Conservation (phyloP, 371 early-diverging fungal genomes). For the Blastocladiella emersonii region DNA sequence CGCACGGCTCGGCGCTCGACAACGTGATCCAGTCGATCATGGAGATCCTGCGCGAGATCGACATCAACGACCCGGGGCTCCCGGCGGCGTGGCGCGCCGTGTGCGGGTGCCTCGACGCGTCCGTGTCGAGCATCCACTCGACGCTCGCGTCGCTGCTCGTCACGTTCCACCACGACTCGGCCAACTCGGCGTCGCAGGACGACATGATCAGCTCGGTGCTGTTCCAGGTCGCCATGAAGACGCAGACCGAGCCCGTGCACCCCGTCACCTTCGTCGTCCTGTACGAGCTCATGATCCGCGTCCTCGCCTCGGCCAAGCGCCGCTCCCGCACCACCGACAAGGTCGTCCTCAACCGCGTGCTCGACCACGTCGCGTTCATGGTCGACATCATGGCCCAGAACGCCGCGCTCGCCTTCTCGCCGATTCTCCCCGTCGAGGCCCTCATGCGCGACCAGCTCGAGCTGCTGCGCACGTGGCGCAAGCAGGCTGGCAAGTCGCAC, state of each 20-base stretch:
- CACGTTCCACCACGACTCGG: not conserved
- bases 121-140: not conserved
- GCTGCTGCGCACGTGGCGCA: not conserved
- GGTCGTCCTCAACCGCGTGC: not conserved
- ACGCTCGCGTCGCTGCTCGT: not conserved
- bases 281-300: not conserved
- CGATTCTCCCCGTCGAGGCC: not conserved
- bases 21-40: not conserved
- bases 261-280: not conserved
- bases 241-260: not conserved
- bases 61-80: not conserved
- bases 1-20: not conserved
- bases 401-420: not conserved
- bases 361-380: slow-evolving; percentile 3
- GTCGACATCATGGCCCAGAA: not conserved
- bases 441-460: not conserved
- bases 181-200: not conserved
- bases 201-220: not conserved
- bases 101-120: not conserved
- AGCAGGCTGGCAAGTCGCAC: slow-evolving; percentile 1
- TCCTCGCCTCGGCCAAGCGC: not conserved
- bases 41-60: not conserved
- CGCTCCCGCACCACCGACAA: slow-evolving; percentile 3
- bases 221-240: not conserved
- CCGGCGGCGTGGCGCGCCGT: not conserved